These are phyloP conservation scores for Diaporthe sp. DNA, from an alignment of 2,329 filamentous ascomycete genomes.

Conservation along the genomic window DNA sequence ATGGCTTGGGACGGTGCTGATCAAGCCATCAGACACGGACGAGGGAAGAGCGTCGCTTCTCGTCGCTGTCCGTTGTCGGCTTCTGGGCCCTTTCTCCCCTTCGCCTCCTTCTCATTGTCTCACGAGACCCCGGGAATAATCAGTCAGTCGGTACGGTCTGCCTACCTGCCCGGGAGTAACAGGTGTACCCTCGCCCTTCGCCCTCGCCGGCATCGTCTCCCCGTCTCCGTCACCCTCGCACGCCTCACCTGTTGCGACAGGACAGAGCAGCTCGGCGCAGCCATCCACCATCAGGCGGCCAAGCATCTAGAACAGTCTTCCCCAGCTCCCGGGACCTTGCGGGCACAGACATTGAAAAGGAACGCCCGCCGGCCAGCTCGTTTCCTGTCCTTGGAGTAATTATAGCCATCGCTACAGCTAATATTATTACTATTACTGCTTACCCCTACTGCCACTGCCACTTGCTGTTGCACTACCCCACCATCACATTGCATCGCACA, in stretches of 20 bases:
- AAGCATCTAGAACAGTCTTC: slow-evolving; percentile 36
- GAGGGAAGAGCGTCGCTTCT: not conserved
- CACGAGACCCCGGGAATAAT: not conserved
- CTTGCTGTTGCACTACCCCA: slow-evolving; percentile 11
- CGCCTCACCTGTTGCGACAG: slow-evolving; percentile 1
- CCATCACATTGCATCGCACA: slow-evolving; percentile 8
- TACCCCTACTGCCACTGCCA: not conserved
- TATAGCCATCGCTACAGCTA: not conserved
- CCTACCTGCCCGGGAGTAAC: not conserved
- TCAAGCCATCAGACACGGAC: not conserved
- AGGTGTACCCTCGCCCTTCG: slow-evolving; percentile 31
- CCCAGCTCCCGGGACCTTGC: slow-evolving; percentile 6
- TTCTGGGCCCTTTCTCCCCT: not conserved
- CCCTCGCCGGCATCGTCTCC: not conserved
- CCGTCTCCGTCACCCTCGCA: not conserved
- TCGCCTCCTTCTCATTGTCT: not conserved
- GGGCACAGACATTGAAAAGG: slow-evolving; percentile 18
- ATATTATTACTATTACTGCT: not conserved
- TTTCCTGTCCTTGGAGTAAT: not conserved
- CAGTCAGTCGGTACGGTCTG: not conserved
- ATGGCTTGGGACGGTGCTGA: slow-evolving; percentile 25
- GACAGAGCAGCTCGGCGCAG: not conserved
- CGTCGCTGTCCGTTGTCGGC: not conserved
- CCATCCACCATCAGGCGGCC: not conserved
- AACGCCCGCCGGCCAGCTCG: not conserved